Conservation (phyloP, 768 basidiomycete species). For the Phylloporus sp. region DNA sequence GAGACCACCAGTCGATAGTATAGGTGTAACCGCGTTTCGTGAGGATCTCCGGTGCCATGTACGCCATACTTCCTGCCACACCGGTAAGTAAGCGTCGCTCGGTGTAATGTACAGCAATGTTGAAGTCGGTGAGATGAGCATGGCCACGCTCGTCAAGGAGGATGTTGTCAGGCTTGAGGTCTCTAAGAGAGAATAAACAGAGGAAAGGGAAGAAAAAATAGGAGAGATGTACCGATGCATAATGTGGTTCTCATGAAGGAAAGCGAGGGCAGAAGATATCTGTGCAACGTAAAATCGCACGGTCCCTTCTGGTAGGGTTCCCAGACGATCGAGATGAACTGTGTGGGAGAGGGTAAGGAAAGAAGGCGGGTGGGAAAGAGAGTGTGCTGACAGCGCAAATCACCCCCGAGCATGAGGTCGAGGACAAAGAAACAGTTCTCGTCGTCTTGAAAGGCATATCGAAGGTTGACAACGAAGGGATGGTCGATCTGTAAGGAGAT, state of each 20-base stretch:
- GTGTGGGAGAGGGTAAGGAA: slow-evolving; percentile 4
- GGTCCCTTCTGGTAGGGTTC: slow-evolving; percentile 66
- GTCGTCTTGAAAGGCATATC: slow-evolving; percentile 97
- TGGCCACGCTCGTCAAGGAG: slow-evolving; percentile 94
- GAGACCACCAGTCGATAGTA: slow-evolving; percentile 96
- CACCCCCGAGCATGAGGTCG: slow-evolving; percentile 95
- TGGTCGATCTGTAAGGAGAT: slow-evolving; percentile 74
- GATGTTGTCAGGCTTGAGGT: slow-evolving; percentile 97
- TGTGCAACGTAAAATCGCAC: slow-evolving; percentile 90
- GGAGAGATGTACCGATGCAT: slow-evolving; percentile 78
- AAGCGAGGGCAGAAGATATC: slow-evolving; percentile 81
- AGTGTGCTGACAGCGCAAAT: slow-evolving; percentile 73
- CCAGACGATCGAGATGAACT: slow-evolving; percentile 90
- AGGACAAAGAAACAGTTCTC: slow-evolving; percentile 98
- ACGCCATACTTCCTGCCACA: slow-evolving; percentile 97
- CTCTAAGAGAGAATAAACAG: slow-evolving; percentile 43
- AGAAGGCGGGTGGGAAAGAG: not conserved
- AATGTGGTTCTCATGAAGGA: slow-evolving; percentile 88
- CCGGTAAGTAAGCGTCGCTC: slow-evolving; percentile 82
- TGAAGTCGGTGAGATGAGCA: slow-evolving; percentile 96
- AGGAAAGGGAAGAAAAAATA: too few species aligned
- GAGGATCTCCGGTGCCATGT: slow-evolving; percentile 94
- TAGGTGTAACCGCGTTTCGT: slow-evolving; percentile 92
- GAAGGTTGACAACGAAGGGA: slow-evolving; percentile 89
- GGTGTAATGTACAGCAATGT: slow-evolving; percentile 95